These are phyloP conservation scores for Erodium maritimum DNA, from an alignment of 345 rosid species.

Conservation along the genomic window DNA sequence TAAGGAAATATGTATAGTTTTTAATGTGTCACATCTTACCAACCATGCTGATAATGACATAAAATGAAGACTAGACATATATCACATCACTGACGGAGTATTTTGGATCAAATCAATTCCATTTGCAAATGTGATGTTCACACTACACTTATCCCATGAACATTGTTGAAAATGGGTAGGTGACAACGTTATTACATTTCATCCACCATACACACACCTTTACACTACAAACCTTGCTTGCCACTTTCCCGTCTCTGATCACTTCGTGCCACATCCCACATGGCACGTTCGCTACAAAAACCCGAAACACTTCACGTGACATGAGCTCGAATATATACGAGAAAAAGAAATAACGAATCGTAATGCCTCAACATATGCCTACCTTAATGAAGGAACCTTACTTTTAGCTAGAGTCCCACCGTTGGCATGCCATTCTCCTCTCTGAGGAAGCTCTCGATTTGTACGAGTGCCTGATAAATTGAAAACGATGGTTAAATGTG, in stretches of 20 bases:
- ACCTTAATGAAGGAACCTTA: neutral
- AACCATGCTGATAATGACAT: too few relatives aligned
- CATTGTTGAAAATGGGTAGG: neutral
- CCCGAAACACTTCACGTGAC: neutral
- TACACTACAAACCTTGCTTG: neutral
- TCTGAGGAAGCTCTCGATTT: constrained; percentile 34
- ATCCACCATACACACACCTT: neutral
- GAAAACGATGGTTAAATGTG: neutral
- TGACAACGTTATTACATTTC: neutral
- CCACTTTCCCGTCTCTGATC: neutral
- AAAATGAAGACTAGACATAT: too few relatives aligned
- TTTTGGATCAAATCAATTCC: too few relatives aligned
- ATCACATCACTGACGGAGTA: too few relatives aligned
- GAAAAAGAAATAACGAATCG: constrained; percentile 4
- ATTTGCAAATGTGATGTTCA: too few relatives aligned
- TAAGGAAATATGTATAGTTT: too few relatives aligned
- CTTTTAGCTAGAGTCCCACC: constrained; percentile 6
- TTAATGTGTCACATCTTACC: too few relatives aligned
- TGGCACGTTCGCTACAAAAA: neutral
- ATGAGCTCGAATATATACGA: neutral
- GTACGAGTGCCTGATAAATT: constrained; percentile 35
- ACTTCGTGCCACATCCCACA: neutral
- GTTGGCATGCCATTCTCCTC: constrained; percentile 18
- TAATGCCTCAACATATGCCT: neutral
- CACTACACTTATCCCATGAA: neutral